Evolutionary conservation across 495 filamentous ascomycete species (phyloP).

Genomic region (Filosporella fistucella): DNA sequence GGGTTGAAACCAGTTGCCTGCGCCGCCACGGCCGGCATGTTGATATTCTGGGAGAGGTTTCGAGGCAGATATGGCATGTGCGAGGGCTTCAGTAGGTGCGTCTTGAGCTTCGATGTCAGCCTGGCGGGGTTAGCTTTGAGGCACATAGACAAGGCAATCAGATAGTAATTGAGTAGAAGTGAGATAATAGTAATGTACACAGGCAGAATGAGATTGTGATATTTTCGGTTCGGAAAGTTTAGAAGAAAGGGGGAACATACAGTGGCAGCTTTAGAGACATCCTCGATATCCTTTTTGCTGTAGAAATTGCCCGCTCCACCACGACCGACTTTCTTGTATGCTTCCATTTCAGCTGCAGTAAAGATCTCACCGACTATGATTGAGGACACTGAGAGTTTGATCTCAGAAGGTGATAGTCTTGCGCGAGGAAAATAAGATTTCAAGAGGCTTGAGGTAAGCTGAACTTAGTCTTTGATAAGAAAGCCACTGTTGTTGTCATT

Average conservation of each 20-base stretch:
- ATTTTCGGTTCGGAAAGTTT: no score
- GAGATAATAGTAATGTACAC: no score
- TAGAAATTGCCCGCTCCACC: conserved; percentile 65
- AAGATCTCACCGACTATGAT: no score
- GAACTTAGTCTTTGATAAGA: no score
- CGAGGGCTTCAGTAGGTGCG: conserved; percentile 7
- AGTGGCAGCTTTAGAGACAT: conserved; percentile 33
- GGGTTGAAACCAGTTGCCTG: conserved; percentile 52
- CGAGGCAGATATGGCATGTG: conserved; percentile 7
- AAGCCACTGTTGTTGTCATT: no score
- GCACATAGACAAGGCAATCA: neutral
- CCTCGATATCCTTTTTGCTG: conserved; percentile 46
- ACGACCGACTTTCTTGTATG: conserved; percentile 33
- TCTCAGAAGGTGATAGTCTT: no score
- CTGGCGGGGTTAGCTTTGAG: conserved; percentile 10
- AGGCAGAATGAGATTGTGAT: no score
- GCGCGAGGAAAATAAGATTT: no score
- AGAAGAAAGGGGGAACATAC: conserved; percentile 13
- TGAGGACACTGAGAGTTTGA: no score
- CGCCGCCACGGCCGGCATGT: conserved; percentile 54
- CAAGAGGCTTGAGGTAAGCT: no score
- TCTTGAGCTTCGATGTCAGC: neutral
- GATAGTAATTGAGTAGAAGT: no score
- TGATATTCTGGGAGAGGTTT: conserved; percentile 32
- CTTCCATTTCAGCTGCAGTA: conserved; percentile 3